A percentile compares a stretch with the other conserved stretches of the same genome.
Evolutionary conservation across 1,284 basidiomycete species (phyloP).

Genomic region (Cryptococcus sp.): DNA sequence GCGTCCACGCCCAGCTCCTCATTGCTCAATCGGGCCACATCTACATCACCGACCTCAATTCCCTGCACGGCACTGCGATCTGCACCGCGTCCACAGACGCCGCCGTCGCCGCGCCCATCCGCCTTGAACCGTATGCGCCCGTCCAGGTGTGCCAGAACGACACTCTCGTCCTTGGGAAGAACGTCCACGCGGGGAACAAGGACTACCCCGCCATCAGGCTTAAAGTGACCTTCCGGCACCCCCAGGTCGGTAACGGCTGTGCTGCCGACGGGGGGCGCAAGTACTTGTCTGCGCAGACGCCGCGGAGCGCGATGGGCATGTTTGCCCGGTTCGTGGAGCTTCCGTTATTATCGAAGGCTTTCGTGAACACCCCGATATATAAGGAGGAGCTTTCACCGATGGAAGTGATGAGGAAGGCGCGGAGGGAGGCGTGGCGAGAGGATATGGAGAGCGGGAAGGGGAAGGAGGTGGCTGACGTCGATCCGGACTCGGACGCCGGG

Average conservation of each 20-base stretch:
- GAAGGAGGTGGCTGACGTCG: background rate
- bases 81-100: background rate
- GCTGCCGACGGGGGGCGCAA: slow-evolving; percentile 2
- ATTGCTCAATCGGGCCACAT: slow-evolving; percentile 24
- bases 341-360: background rate
- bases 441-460: too few relatives aligned
- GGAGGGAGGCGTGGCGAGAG: too few relatives aligned
- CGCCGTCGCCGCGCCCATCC: background rate
- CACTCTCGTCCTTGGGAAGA: slow-evolving; percentile 27
- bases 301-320: background rate
- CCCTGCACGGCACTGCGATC: slow-evolving; percentile 32
- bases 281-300: slow-evolving; percentile 1
- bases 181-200: slow-evolving; percentile 7
- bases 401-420: too few relatives aligned
- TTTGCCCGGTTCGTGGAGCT: background rate
- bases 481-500: background rate
- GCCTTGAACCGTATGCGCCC: slow-evolving; percentile 9
- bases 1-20: slow-evolving; percentile 28
- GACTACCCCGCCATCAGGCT: slow-evolving; percentile 14
- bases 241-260: slow-evolving; percentile 7
- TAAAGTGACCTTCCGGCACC: slow-evolving; percentile 14
- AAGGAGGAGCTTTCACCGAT: background rate
- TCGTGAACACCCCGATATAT: background rate
- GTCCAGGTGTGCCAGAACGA: slow-evolving; percentile 25
- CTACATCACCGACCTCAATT: slow-evolving; percentile 30